phyloP scores from a whole-genome alignment of 1,139 yeast species.

The Saccharomyces hybrid region DNA sequence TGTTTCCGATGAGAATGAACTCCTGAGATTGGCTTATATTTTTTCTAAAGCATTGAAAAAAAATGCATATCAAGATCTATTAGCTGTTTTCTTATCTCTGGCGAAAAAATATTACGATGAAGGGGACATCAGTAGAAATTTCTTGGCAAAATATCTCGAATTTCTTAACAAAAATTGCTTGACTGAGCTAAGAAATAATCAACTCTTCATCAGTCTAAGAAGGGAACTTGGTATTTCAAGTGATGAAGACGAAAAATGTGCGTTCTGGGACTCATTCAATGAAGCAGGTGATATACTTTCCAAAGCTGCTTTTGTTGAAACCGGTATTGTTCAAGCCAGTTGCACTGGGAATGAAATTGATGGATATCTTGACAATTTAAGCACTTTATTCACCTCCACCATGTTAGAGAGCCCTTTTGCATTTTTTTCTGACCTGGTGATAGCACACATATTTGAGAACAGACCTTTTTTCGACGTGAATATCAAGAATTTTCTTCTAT shows the following conservation, averaged over 20 bases:
- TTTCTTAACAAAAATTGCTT: slow-evolving; percentile 19
- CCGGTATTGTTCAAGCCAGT: slow-evolving; percentile 4
- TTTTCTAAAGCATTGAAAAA: slow-evolving; percentile 12
- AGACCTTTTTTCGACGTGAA: slow-evolving; percentile 2
- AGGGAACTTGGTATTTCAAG: slow-evolving; percentile 25
- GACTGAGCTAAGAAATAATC: slow-evolving; percentile 17
- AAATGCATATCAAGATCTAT: slow-evolving; percentile 12
- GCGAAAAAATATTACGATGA: slow-evolving; percentile 8
- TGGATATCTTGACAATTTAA: slow-evolving; percentile 4
- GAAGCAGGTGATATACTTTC: slow-evolving; percentile 4
- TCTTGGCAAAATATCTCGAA: slow-evolving; percentile 10
- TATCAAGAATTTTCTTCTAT: slow-evolving; percentile 4
- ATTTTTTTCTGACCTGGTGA: slow-evolving; percentile 5
- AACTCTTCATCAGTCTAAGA: slow-evolving; percentile 20
- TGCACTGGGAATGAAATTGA: not conserved
- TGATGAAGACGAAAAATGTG: slow-evolving; percentile 24
- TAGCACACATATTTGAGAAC: slow-evolving; percentile 1
- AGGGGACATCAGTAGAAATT: slow-evolving; percentile 3
- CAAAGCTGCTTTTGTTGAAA: slow-evolving; percentile 12
- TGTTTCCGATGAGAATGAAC: slow-evolving; percentile 2
- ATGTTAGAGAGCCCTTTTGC: slow-evolving; percentile 5
- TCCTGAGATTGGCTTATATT: slow-evolving; percentile 9
- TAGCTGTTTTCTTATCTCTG: slow-evolving; percentile 10
- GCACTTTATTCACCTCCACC: slow-evolving; percentile 4
- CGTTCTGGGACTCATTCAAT: slow-evolving; percentile 18